These are phyloP conservation scores for Starmerella vaccinii DNA, from an alignment of 805 yeast genomes.

Conservation along the genomic window DNA sequence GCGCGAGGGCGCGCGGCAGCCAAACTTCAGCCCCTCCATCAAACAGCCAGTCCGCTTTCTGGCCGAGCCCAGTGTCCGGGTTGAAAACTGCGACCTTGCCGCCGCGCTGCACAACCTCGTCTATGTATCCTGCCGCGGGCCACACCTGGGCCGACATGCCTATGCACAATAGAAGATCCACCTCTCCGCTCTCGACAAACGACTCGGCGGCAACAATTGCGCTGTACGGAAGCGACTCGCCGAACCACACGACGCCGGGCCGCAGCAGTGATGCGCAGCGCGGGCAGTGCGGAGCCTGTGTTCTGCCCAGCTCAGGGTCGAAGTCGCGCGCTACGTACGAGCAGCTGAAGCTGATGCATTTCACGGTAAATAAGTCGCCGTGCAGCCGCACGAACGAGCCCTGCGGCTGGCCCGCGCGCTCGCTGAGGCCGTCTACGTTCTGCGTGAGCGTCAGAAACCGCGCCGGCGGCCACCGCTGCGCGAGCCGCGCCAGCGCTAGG, in stretches of 20 bases:
- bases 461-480: slow-evolving; percentile 30
- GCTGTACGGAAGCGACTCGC: slow-evolving; percentile 67
- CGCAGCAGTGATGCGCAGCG: slow-evolving; percentile 55
- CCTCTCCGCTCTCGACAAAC: slow-evolving; percentile 45
- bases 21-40: slow-evolving; percentile 68
- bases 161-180: slow-evolving; percentile 68
- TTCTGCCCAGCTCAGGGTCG: slow-evolving; percentile 33
- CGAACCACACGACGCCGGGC: slow-evolving; percentile 93
- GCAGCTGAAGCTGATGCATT: slow-evolving; percentile 70
- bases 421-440: slow-evolving; percentile 68
- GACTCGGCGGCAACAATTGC: slow-evolving; percentile 60
- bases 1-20: slow-evolving; percentile 58
- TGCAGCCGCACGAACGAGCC: slow-evolving; percentile 57
- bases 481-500: slow-evolving; percentile 52
- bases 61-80: slow-evolving; percentile 33
- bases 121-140: slow-evolving; percentile 90
- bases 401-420: slow-evolving; percentile 52
- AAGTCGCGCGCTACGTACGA: slow-evolving; percentile 37
- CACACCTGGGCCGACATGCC: slow-evolving; percentile 81
- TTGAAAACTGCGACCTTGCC: slow-evolving; percentile 81
- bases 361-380: slow-evolving; percentile 63
- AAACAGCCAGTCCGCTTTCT: slow-evolving; percentile 51
- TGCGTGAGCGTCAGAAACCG: slow-evolving; percentile 63
- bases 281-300: slow-evolving; percentile 67
- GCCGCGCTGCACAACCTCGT: slow-evolving; percentile 58